These are phyloP conservation scores for Trichophyton simii DNA, from an alignment of 2,329 filamentous ascomycete species.

Conservation along the genomic window DNA sequence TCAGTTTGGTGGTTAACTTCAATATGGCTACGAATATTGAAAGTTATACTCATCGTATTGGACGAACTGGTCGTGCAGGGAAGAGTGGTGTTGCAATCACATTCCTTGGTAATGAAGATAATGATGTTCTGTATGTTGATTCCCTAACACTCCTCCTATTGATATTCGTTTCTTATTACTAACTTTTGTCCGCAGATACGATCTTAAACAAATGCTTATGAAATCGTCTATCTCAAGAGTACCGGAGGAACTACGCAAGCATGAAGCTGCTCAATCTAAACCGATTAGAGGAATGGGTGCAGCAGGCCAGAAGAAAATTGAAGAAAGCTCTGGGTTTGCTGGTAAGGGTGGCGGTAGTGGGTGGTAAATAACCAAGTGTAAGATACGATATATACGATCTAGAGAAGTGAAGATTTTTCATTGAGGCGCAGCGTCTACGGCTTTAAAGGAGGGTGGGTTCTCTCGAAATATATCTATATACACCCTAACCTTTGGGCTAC, in stretches of 20 bases:
- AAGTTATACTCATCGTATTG: slow-evolving; percentile 90
- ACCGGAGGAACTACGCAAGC: slow-evolving; percentile 78
- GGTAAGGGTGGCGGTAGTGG: slow-evolving; percentile 20
- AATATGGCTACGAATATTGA: slow-evolving; percentile 95
- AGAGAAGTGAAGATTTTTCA: neutral
- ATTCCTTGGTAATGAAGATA: slow-evolving; percentile 82
- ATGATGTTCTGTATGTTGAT: slow-evolving; percentile 59
- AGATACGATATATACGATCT: neutral
- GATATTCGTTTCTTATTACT: neutral
- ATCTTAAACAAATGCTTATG: slow-evolving; percentile 86
- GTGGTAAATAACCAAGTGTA: neutral
- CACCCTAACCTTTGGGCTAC: neutral
- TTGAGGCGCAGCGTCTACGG: neutral
- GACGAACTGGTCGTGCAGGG: slow-evolving; percentile 90
- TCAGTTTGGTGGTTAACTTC: slow-evolving; percentile 92
- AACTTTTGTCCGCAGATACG: slow-evolving; percentile 41
- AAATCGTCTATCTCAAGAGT: slow-evolving; percentile 83
- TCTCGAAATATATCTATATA: neutral
- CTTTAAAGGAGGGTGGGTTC: neutral
- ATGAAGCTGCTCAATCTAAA: slow-evolving; percentile 84
- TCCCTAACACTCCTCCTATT: neutral
- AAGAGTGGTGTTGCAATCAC: slow-evolving; percentile 95
- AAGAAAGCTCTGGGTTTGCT: slow-evolving; percentile 28
- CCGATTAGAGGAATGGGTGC: slow-evolving; percentile 32
- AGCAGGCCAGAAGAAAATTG: slow-evolving; percentile 36